Evolutionary conservation across 2,329 filamentous ascomycete species (phyloP).

Genomic region (Aureobasidium sp.): DNA sequence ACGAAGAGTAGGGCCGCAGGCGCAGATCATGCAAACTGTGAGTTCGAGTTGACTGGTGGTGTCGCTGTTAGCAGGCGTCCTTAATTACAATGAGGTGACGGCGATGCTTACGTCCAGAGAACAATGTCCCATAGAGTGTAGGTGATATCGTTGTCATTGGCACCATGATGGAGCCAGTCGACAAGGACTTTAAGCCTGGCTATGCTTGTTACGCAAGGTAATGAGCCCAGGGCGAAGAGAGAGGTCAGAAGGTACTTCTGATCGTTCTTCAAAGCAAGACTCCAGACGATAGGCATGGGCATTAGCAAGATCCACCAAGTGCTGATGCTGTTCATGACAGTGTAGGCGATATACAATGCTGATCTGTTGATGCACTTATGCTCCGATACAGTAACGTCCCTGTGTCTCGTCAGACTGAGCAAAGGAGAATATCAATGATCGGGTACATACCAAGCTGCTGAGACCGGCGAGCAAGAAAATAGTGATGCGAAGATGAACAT

Average conservation of each 20-base stretch:
- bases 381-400: not conserved
- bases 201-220: slow-evolving; percentile 8
- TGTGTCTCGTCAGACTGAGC: not conserved
- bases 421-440: no score
- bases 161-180: not conserved
- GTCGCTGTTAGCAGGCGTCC: not conserved
- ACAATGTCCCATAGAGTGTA: slow-evolving; percentile 2
- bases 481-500: slow-evolving; percentile 10
- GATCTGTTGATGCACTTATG: slow-evolving; percentile 8
- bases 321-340: slow-evolving; percentile 10
- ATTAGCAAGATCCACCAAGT: slow-evolving; percentile 8
- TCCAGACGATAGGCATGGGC: slow-evolving; percentile 13
- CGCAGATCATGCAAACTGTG: slow-evolving; percentile 14
- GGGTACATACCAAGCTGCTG: not conserved
- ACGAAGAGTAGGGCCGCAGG: slow-evolving; percentile 9
- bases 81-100: no score
- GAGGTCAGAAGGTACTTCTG: slow-evolving; percentile 47
- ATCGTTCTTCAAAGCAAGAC: slow-evolving; percentile 34
- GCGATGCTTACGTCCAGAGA: slow-evolving; percentile 1
- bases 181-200: slow-evolving; percentile 1
- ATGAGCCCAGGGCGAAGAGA: slow-evolving; percentile 42
- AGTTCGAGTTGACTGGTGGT: slow-evolving; percentile 1
- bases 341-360: slow-evolving; percentile 12
- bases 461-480: slow-evolving; percentile 6
- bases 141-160: not conserved